Base-by-base conservation (phyloP, 352 stramenopile genomes). In the Plasmopara viticola region DNA sequence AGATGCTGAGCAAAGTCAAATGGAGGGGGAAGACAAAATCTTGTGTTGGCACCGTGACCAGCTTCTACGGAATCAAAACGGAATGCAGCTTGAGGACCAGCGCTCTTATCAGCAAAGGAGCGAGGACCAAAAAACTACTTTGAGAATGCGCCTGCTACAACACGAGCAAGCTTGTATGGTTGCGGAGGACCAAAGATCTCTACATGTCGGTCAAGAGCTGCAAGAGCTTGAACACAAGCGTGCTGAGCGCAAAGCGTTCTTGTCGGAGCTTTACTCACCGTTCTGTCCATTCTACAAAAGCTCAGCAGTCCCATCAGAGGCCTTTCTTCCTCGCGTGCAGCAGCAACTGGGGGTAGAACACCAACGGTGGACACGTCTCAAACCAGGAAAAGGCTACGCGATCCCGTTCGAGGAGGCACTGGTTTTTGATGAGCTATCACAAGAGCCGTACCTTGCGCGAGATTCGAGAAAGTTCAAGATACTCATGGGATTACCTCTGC, bases 381-480 rank as follows among this genome's bases (percentile, higher is more conserved):
- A 58, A 45, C 10, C 58, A 53, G 42, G 39, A 25, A 34, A 48
- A 31, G 10, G 50, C 4, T 83, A 83, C 52, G 66, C 64, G 10
- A 64, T 83, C 17, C 57, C 69, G 7, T 59, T 68, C 14, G 59
- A 62, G 7, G 65, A 84, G 13, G 62, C 68, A 7, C 44, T 84
- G 20, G 39, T 65, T 9, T 38, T 78, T 28, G 62, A 81, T 40
- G 70, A 81, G 34, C 46, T 84, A 18, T 62, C 77, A 17, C 70
- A 65, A 46, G 70, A 77, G 1, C 54, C 62, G n/a, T 84, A 84
- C 39, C 49, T 84, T 41, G 72, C 68, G 15, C 62, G 70, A 20
- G 70, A 84, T 57, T 84, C 72, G 37, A 62, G 68, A 25, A 80
- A 73, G 31, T 84, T 84, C 48, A 67, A 81, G 29, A 31, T 71